Percentiles rank a stretch among this genome's conserved stretches.
These are phyloP conservation scores for Catenaria anguillulae DNA, from an alignment of 371 early-diverging fungal genomes.

Conservation along the genomic window DNA sequence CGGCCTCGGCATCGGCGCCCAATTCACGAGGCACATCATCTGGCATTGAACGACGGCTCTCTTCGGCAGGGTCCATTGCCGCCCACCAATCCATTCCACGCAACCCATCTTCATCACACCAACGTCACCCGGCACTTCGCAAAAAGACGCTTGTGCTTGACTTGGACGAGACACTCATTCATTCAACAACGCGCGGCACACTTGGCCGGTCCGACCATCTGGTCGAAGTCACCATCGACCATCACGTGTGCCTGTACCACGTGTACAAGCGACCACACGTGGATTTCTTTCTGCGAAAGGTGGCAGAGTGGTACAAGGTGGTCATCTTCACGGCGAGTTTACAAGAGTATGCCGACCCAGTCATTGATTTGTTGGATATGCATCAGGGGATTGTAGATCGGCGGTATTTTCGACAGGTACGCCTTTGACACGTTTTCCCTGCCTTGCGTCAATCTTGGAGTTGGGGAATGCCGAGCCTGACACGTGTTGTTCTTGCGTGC, in stretches of 20 bases:
- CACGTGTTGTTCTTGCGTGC: background rate
- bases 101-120: no score
- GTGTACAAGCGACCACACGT: constrained; percentile 92
- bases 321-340: constrained; percentile 96
- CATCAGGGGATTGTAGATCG: constrained; percentile 53
- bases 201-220: constrained; percentile 41
- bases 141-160: constrained; percentile 84
- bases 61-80: no score
- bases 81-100: no score
- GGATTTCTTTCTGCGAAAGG: constrained; percentile 83
- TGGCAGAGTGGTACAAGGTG: constrained; percentile 90
- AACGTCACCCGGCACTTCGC: background rate
- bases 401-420: constrained; percentile 72
- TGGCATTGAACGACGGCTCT: no score
- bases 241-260: constrained; percentile 77
- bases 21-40: no score
- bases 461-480: background rate
- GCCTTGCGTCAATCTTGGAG: no score
- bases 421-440: background rate
- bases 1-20: no score
- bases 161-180: constrained; percentile 93
- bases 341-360: constrained; percentile 95
- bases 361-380: constrained; percentile 86
- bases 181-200: constrained; percentile 59
- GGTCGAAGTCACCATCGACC: constrained; percentile 83